phyloP scores from a whole-genome alignment of 2,329 filamentous ascomycete species.

The Alternaria viburni region DNA sequence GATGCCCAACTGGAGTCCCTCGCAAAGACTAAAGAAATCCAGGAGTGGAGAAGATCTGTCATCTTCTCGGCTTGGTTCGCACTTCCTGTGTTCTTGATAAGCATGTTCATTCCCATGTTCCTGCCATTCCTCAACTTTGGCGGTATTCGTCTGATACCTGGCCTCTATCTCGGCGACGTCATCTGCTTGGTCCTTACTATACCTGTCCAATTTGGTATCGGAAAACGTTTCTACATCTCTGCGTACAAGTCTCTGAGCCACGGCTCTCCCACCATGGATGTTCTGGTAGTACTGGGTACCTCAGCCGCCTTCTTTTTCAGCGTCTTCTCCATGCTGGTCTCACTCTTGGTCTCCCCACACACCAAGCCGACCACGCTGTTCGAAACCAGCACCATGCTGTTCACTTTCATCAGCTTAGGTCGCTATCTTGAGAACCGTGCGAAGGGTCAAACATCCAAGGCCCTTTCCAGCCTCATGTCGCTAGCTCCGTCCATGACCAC shows the following conservation, averaged over 20 bases:
- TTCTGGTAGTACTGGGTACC: conserved; percentile 90
- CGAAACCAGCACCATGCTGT: conserved; percentile 97
- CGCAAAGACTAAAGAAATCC: conserved; percentile 94
- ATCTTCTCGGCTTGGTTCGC: conserved; percentile 79
- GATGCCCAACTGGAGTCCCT: conserved; percentile 95
- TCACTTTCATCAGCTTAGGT: conserved; percentile 91
- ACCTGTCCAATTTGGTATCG: conserved; percentile 95
- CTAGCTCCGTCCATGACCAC: conserved; percentile 95
- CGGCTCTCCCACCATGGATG: conserved; percentile 94
- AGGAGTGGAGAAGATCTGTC: conserved; percentile 88
- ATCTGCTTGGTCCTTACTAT: conserved; percentile 84
- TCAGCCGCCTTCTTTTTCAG: conserved; percentile 98
- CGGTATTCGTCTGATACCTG: conserved; percentile 68
- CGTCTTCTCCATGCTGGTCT: conserved; percentile 82
- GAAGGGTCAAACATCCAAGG: conserved; percentile 95
- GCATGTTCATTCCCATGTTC: conserved; percentile 93
- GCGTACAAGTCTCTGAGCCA: conserved; percentile 95
- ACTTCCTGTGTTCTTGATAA: conserved; percentile 86
- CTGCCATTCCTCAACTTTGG: conserved; percentile 79
- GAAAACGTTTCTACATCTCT: conserved; percentile 89
- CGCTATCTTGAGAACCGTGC: conserved; percentile 92
- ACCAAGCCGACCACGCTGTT: conserved; percentile 86
- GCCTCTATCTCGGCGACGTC: conserved; percentile 87
- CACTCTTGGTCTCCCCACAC: conserved; percentile 76
- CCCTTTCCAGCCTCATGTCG: conserved; percentile 92